Conservation (phyloP, 2,329 filamentous ascomycete genomes). For the Exophiala bonariae region DNA sequence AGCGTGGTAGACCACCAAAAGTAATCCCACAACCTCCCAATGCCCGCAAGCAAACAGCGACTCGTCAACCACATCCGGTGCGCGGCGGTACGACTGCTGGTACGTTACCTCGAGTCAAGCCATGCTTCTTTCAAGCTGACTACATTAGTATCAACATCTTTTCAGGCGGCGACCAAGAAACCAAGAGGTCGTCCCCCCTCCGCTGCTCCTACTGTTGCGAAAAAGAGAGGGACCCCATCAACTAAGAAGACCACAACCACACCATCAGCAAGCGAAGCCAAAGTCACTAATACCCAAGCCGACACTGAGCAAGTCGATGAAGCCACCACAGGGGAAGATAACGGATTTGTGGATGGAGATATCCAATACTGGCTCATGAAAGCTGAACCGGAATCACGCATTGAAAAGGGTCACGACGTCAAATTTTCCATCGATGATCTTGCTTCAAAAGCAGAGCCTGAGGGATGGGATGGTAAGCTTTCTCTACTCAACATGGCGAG, state of each 20-base stretch:
- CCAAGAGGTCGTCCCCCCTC: neutral
- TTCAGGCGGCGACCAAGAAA: too few relatives aligned
- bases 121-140: too few relatives aligned
- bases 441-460: conserved; percentile 68
- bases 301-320: too few relatives aligned
- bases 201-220: neutral
- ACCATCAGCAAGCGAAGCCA: too few relatives aligned
- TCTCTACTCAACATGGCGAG: too few relatives aligned
- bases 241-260: too few relatives aligned
- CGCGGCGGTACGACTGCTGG: too few relatives aligned
- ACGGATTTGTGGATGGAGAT: conserved; percentile 21
- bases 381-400: conserved; percentile 81
- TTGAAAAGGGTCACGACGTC: conserved; percentile 85
- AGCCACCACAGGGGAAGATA: conserved; percentile 1
- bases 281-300: too few relatives aligned
- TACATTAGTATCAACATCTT: too few relatives aligned
- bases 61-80: too few relatives aligned
- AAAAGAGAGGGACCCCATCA: neutral
- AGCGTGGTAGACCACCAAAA: conserved; percentile 7
- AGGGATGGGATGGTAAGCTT: conserved; percentile 83
- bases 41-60: too few relatives aligned
- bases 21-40: neutral
- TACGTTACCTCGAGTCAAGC: too few relatives aligned
- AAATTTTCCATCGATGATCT: conserved; percentile 94
- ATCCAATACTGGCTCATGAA: conserved; percentile 77